Evolutionary conservation across 352 stramenopile species (phyloP).

Genomic region (Phytophthora kernoviae): DNA sequence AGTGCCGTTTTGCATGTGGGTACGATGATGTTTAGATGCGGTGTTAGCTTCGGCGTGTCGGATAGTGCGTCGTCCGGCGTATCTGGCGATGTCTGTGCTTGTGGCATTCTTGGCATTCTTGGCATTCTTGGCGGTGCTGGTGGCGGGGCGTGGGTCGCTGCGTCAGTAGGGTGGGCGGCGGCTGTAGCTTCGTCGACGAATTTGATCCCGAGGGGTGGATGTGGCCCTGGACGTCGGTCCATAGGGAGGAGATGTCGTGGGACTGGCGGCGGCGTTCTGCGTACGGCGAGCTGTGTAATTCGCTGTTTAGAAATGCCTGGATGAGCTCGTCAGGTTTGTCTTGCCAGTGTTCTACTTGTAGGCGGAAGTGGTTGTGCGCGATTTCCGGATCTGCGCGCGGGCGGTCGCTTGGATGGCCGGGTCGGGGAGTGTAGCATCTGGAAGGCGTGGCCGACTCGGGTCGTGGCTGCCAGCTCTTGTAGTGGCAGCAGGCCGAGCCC

Average conservation of each 20-base stretch:
- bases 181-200: too few relatives aligned
- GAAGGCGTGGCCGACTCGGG: conserved; percentile 9
- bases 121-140: too few relatives aligned
- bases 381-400: conserved; percentile 14
- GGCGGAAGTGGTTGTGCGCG: background rate
- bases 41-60: conserved; percentile 8
- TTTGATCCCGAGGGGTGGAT: conserved; percentile 3
- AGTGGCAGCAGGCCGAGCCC: conserved; percentile 14
- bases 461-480: conserved; percentile 13
- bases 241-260: conserved; percentile 12
- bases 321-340: conserved; percentile 3
- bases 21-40: conserved; percentile 24
- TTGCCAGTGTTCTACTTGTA: conserved; percentile 3
- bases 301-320: background rate
- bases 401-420: conserved; percentile 10
- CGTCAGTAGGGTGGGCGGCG: too few relatives aligned
- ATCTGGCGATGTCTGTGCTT: too few relatives aligned
- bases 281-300: background rate
- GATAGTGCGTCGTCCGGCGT: too few relatives aligned
- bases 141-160: too few relatives aligned
- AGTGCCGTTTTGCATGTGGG: conserved; percentile 3
- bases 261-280: conserved; percentile 3
- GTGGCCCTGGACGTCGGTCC: conserved; percentile 11
- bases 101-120: too few relatives aligned
- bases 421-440: conserved; percentile 16